Percentiles rank a stretch among this genome's conserved stretches.
phyloP scores from a whole-genome alignment of 305 asterid species.

The Fraxinus angustifolia region DNA sequence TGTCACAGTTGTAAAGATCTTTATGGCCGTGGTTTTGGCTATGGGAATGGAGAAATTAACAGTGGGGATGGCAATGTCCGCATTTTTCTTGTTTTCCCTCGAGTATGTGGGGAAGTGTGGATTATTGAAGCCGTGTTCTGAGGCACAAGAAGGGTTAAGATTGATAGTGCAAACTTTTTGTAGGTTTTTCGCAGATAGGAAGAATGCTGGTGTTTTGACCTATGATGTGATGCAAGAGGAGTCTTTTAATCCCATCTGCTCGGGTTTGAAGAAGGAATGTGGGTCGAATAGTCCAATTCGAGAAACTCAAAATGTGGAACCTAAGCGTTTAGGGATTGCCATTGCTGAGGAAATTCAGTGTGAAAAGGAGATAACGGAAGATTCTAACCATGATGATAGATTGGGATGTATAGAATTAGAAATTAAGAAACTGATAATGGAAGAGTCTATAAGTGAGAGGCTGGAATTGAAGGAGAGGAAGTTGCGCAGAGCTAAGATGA shows the following conservation, averaged over 20 bases:
- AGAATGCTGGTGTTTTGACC: slow-evolving; percentile 1
- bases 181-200: slow-evolving; percentile 21
- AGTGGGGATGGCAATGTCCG: slow-evolving; percentile 59
- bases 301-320: slow-evolving; percentile 29
- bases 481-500: slow-evolving; percentile 43
- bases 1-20: slow-evolving; percentile 39
- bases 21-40: slow-evolving; percentile 53
- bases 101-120: slow-evolving; percentile 42
- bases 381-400: slow-evolving; percentile 13
- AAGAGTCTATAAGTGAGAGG: slow-evolving; percentile 19
- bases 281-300: not conserved
- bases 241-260: not conserved
- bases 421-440: slow-evolving; percentile 22
- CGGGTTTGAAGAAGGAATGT: not conserved
- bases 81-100: slow-evolving; percentile 49
- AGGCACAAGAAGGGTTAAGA: slow-evolving; percentile 18
- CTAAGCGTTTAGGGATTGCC: not conserved
- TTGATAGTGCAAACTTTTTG: slow-evolving; percentile 1
- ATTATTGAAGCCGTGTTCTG: slow-evolving; percentile 21
- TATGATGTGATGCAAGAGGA: not conserved
- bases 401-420: slow-evolving; percentile 18
- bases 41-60: slow-evolving; percentile 54
- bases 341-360: slow-evolving; percentile 32
- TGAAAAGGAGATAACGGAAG: slow-evolving; percentile 21
- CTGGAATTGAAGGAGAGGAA: slow-evolving; percentile 34